Evolutionary conservation across 225 moss, liverwort and hornwort species (phyloP).

Genomic region (Thuidium tamariscinum): DNA sequence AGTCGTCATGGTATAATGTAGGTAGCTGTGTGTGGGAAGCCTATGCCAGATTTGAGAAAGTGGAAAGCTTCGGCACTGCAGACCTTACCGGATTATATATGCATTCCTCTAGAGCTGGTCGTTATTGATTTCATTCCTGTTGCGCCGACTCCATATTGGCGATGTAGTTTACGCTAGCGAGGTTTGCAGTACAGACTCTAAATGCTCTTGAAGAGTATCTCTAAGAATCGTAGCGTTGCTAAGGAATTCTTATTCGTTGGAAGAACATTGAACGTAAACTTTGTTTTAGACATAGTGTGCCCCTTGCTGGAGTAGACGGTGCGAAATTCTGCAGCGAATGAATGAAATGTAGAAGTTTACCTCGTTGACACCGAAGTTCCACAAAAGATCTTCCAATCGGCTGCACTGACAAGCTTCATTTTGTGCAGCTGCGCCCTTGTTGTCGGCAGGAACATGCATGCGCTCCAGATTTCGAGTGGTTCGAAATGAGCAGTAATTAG

Average conservation of each 20-base stretch:
- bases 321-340: not conserved
- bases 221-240: not conserved
- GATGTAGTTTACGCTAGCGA: not conserved
- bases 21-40: not conserved
- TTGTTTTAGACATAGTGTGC: not conserved
- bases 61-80: not conserved
- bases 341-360: not conserved
- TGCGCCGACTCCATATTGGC: not conserved
- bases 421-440: not conserved
- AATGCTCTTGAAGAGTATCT: not conserved
- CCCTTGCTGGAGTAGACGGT: not conserved
- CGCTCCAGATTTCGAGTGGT: not conserved
- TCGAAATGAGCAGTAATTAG: slow-evolving; percentile 1
- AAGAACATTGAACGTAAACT: not conserved
- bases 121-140: not conserved
- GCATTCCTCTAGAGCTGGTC: not conserved
- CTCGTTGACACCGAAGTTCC: not conserved
- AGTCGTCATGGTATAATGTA: not conserved
- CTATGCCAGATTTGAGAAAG: not conserved
- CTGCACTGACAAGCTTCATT: not conserved
- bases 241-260: not conserved
- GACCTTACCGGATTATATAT: not conserved
- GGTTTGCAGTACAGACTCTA: not conserved
- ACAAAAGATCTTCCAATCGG: not conserved
- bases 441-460: not conserved